Conservation (phyloP, 2,329 filamentous ascomycete species). For the Grosmannia serpens region DNA sequence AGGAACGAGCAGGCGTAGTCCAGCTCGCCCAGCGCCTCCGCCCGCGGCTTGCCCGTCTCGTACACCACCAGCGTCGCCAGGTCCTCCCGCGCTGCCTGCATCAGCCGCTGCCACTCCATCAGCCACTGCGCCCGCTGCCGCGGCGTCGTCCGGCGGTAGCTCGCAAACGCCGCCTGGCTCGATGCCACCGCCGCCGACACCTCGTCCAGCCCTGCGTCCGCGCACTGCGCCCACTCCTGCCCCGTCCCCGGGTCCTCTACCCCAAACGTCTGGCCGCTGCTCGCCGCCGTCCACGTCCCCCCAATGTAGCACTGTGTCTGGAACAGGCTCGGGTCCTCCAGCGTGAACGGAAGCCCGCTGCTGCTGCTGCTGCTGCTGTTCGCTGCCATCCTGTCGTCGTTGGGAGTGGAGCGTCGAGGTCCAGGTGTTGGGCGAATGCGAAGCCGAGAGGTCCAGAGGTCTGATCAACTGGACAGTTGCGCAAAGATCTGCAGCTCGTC, state of each 20-base stretch:
- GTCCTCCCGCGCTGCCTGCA: slow-evolving; percentile 22
- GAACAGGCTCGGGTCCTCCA: background rate
- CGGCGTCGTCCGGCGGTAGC: slow-evolving; percentile 24
- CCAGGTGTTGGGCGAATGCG: no score
- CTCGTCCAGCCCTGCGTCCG: slow-evolving; percentile 14
- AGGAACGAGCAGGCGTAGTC: slow-evolving; percentile 41
- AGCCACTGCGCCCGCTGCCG: slow-evolving; percentile 23
- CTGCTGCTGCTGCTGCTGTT: no score
- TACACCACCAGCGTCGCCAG: slow-evolving; percentile 26
- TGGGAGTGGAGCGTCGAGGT: no score
- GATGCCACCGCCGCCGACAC: slow-evolving; percentile 25
- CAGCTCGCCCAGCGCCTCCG: slow-evolving; percentile 41
- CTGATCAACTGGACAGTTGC: no score
- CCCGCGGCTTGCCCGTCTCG: slow-evolving; percentile 46
- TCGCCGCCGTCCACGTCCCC: background rate
- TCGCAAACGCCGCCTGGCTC: slow-evolving; percentile 23
- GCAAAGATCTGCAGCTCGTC: no score
- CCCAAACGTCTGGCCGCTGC: background rate
- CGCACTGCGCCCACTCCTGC: background rate
- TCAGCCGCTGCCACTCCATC: slow-evolving; percentile 23
- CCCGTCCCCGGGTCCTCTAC: background rate
- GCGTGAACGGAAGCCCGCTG: background rate
- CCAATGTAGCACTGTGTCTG: background rate
- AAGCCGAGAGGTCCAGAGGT: no score
- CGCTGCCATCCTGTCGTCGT: no score